Percentiles rank a stretch among this genome's conserved stretches.
phyloP scores from a whole-genome alignment of 1,284 basidiomycete species.

The Blastosporella zonata region DNA sequence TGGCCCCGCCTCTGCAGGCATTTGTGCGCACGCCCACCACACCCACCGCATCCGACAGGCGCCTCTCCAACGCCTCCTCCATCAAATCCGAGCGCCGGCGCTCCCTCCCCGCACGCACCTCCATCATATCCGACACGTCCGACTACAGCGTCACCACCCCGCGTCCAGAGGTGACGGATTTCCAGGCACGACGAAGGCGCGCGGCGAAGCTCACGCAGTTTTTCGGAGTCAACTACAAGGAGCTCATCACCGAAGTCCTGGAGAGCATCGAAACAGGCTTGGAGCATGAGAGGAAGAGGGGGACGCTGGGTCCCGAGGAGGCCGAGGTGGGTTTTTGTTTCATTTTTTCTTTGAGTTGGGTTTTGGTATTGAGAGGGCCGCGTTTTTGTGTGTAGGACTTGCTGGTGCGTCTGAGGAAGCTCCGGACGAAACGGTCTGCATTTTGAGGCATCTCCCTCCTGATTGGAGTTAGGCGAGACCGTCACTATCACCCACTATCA shows the following conservation, averaged over 20 bases:
- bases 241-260: slow-evolving; percentile 69
- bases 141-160: slow-evolving; percentile 39
- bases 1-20: slow-evolving; percentile 19
- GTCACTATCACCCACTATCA: not conserved
- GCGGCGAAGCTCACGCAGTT: slow-evolving; percentile 80
- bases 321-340: slow-evolving; percentile 51
- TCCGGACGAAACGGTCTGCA: slow-evolving; percentile 51
- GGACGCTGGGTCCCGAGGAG: slow-evolving; percentile 62
- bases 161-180: slow-evolving; percentile 47
- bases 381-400: slow-evolving; percentile 47
- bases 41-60: slow-evolving; percentile 23
- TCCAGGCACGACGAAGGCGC: slow-evolving; percentile 65
- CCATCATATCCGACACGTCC: slow-evolving; percentile 56
- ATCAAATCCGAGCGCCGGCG: slow-evolving; percentile 58
- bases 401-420: slow-evolving; percentile 53
- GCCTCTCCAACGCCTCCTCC: slow-evolving; percentile 38
- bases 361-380: slow-evolving; percentile 10
- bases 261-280: slow-evolving; percentile 76
- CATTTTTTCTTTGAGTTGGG: slow-evolving; percentile 10
- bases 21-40: slow-evolving; percentile 16
- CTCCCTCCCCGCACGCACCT: slow-evolving; percentile 65
- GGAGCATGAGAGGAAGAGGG: slow-evolving; percentile 61
- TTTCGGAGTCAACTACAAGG: slow-evolving; percentile 79
- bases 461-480: not conserved
- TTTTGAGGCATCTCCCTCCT: slow-evolving; percentile 25